phyloP scores from a whole-genome alignment of 2,329 filamentous ascomycete genomes.

The Verticillium klebahnii region DNA sequence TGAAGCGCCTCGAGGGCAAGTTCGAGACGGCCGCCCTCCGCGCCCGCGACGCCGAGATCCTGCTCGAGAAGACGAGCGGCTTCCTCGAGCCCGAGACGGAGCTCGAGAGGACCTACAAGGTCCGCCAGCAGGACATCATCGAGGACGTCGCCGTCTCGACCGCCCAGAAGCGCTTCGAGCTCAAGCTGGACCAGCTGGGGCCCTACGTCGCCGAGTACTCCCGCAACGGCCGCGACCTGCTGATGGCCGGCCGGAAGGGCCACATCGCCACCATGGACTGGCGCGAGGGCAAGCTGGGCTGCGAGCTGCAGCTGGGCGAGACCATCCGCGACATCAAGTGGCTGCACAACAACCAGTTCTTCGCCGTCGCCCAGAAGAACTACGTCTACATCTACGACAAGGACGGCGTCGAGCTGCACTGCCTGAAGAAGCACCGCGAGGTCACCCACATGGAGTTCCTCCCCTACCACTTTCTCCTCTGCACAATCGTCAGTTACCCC shows the following conservation, averaged over 20 bases:
- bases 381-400: conserved; percentile 95
- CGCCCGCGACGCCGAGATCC: conserved; percentile 92
- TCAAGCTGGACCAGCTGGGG: conserved; percentile 76
- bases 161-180: conserved; percentile 87
- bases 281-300: conserved; percentile 85
- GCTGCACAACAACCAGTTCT: conserved; percentile 92
- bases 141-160: conserved; percentile 72
- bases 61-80: conserved; percentile 80
- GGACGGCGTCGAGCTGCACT: conserved; percentile 87
- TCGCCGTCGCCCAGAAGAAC: conserved; percentile 94
- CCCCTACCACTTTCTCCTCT: conserved; percentile 91
- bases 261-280: conserved; percentile 97
- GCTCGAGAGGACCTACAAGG: conserved; percentile 87
- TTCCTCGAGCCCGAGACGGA: conserved; percentile 86
- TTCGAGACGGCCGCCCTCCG: conserved; percentile 76
- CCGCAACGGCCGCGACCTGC: conserved; percentile 77
- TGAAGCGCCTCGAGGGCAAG: conserved; percentile 75
- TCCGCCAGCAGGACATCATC: conserved; percentile 82
- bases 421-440: conserved; percentile 83
- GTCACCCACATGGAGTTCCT: conserved; percentile 92
- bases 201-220: conserved; percentile 90
- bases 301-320: conserved; percentile 86
- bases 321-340: conserved; percentile 86
- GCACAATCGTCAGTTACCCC: conserved; percentile 63
- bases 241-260: conserved; percentile 85